Evolutionary conservation across 805 yeast genomes (phyloP).

Genomic region (Nematodospora valgi): DNA sequence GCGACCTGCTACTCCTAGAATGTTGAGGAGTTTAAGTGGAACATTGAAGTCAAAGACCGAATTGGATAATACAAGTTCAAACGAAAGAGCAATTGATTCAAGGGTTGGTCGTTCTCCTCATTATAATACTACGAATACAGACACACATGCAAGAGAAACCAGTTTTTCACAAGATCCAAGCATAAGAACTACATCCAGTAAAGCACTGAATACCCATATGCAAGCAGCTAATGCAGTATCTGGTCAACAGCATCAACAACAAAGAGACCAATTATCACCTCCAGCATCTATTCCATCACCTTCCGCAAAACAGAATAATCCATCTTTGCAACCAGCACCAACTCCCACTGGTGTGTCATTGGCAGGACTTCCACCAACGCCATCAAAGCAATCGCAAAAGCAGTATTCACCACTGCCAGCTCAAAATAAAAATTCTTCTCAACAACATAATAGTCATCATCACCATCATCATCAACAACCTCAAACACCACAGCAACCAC

Average conservation of each 20-base stretch:
- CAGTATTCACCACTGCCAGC: not conserved
- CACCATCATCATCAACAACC: slow-evolving; percentile 10
- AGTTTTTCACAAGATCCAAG: too few species aligned
- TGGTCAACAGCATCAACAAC: too few species aligned
- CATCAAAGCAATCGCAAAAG: slow-evolving; percentile 1
- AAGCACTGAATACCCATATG: too few species aligned
- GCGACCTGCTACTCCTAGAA: slow-evolving; percentile 68
- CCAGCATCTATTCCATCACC: slow-evolving; percentile 27
- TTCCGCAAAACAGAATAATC: slow-evolving; percentile 4
- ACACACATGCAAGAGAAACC: slow-evolving; percentile 16
- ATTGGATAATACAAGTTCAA: slow-evolving; percentile 1
- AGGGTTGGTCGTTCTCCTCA: slow-evolving; percentile 2
- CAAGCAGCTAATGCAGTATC: too few species aligned
- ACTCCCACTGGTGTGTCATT: slow-evolving; percentile 6
- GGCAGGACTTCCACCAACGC: slow-evolving; percentile 4
- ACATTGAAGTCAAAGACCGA: slow-evolving; percentile 17
- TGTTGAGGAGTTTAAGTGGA: slow-evolving; percentile 58
- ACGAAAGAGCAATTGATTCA: not conserved
- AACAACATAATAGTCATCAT: slow-evolving; percentile 11
- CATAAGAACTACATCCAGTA: too few species aligned
- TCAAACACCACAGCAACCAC: slow-evolving; percentile 11
- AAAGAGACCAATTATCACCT: slow-evolving; percentile 25
- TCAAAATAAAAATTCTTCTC: slow-evolving; percentile 1
- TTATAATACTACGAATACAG: not conserved
- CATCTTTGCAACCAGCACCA: slow-evolving; percentile 7